These are phyloP conservation scores for Candida michaelii DNA, from an alignment of 805 yeast species.

Conservation along the genomic window DNA sequence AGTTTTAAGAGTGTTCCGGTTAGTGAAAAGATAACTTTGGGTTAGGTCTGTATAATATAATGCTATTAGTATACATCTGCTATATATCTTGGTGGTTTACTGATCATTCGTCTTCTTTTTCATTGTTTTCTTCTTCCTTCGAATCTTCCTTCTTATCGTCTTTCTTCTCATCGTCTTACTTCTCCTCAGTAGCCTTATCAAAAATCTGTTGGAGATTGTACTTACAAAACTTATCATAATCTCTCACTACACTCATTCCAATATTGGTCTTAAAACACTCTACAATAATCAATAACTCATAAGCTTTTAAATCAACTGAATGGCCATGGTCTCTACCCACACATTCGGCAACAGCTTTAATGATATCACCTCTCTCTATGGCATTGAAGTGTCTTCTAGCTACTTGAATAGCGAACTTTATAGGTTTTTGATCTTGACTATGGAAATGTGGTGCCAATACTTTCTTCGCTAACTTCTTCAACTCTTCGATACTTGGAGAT, in stretches of 20 bases:
- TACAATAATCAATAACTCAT: conserved; percentile 75
- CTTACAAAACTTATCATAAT: conserved; percentile 59
- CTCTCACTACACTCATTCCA: conserved; percentile 81
- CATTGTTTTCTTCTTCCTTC: not conserved
- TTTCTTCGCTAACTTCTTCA: conserved; percentile 54
- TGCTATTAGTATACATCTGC: too few relatives aligned
- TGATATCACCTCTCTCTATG: conserved; percentile 70
- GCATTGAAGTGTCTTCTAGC: conserved; percentile 75
- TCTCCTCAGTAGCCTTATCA: conserved; percentile 33
- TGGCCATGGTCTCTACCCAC: conserved; percentile 74
- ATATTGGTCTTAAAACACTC: conserved; percentile 87
- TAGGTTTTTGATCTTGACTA: conserved; percentile 37
- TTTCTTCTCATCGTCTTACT: not conserved
- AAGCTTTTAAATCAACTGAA: conserved; percentile 74
- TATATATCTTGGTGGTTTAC: too few relatives aligned
- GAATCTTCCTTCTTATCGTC: not conserved
- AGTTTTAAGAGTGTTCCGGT: conserved; percentile 61
- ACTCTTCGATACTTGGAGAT: conserved; percentile 67
- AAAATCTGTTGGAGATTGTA: conserved; percentile 83
- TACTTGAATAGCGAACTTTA: conserved; percentile 77
- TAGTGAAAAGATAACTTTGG: conserved; percentile 18
- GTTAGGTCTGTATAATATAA: too few relatives aligned
- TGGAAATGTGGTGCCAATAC: conserved; percentile 75
- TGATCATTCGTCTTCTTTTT: not conserved
- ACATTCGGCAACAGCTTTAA: conserved; percentile 64